Conservation (phyloP, 345 rosid genomes). For the Eutrema heterophyllum region DNA sequence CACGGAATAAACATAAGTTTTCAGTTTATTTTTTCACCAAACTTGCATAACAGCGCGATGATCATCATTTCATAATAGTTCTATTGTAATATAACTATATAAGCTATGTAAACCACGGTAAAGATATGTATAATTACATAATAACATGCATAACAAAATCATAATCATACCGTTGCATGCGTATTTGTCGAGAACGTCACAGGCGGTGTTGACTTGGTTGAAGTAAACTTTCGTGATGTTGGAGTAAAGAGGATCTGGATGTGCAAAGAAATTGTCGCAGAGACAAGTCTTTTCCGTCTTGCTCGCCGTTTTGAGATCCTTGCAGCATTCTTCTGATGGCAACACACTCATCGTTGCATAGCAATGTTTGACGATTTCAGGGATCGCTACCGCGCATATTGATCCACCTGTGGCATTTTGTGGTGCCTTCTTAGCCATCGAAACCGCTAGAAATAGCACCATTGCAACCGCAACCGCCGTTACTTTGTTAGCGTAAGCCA, state of each 20-base stretch:
- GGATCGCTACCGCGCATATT: not conserved
- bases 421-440: not conserved
- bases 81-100: too few relatives aligned
- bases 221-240: not conserved
- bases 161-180: conserved; percentile 4
- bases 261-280: conserved; percentile 9
- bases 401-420: not conserved
- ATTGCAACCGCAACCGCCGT: not conserved
- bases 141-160: too few relatives aligned
- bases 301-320: conserved; percentile 5
- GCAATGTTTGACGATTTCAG: conserved; percentile 2
- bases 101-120: too few relatives aligned
- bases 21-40: too few relatives aligned
- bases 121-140: too few relatives aligned
- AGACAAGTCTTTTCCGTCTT: conserved; percentile 3
- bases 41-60: too few relatives aligned
- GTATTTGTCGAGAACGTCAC: conserved; percentile 1
- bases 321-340: conserved; percentile 20
- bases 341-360: not conserved
- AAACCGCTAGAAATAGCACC: conserved; percentile 3
- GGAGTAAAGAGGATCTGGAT: not conserved
- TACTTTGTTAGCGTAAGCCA: conserved; percentile 12
- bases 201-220: not conserved
- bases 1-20: too few relatives aligned
- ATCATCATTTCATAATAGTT: too few relatives aligned